Percentiles rank a stretch among this genome's conserved stretches.
These are phyloP conservation scores for Ceratocystis harringtonii DNA, from an alignment of 2,329 filamentous ascomycete genomes.

Conservation along the genomic window DNA sequence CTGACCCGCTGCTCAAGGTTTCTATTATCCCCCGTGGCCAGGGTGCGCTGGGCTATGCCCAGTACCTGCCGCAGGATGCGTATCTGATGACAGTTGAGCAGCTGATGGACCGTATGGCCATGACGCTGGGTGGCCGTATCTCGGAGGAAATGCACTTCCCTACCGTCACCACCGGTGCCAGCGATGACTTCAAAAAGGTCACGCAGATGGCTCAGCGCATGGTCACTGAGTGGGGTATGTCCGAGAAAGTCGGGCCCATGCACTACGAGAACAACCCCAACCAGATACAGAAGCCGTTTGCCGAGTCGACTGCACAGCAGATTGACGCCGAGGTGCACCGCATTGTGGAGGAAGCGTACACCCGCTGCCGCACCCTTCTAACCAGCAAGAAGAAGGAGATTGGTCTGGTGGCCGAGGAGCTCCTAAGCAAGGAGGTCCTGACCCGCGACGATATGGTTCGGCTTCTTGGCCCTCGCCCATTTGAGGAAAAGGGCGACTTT, in stretches of 20 bases:
- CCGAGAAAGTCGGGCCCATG: slow-evolving; percentile 77
- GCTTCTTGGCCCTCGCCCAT: slow-evolving; percentile 70
- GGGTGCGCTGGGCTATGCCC: slow-evolving; percentile 85
- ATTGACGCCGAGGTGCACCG: slow-evolving; percentile 86
- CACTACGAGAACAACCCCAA: slow-evolving; percentile 77
- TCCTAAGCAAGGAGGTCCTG: slow-evolving; percentile 82
- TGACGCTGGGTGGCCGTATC: slow-evolving; percentile 91
- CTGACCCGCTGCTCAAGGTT: slow-evolving; percentile 95
- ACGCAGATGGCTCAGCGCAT: slow-evolving; percentile 90
- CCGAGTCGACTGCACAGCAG: slow-evolving; percentile 77
- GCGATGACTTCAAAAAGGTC: slow-evolving; percentile 97
- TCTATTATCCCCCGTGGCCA: slow-evolving; percentile 95
- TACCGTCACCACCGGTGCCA: slow-evolving; percentile 86
- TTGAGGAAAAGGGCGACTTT: slow-evolving; percentile 73
- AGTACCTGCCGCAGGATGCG: slow-evolving; percentile 87
- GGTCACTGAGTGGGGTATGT: slow-evolving; percentile 99
- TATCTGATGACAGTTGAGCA: slow-evolving; percentile 94
- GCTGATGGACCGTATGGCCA: slow-evolving; percentile 98
- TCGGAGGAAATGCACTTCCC: slow-evolving; percentile 95
- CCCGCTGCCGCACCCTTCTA: slow-evolving; percentile 72
- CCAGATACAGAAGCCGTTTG: slow-evolving; percentile 85
- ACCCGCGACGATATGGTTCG: slow-evolving; percentile 84
- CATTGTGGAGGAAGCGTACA: slow-evolving; percentile 85
- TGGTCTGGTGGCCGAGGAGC: slow-evolving; percentile 79
- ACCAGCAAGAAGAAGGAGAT: slow-evolving; percentile 77